Base-by-base conservation (phyloP, 164 flowering plant genomes). In the Magnolia kwangsiensis region DNA sequence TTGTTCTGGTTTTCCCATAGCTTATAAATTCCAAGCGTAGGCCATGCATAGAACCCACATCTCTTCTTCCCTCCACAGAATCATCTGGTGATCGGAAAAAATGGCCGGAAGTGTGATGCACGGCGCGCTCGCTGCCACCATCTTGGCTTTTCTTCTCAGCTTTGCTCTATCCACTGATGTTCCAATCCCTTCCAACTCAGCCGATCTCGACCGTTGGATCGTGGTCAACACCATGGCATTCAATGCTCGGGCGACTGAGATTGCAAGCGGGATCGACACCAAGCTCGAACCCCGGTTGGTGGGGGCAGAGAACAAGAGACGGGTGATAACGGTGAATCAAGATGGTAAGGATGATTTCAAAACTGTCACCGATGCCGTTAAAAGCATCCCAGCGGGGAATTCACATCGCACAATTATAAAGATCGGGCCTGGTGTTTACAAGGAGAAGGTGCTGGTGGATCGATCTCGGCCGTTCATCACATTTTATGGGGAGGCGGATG, bases 341-440 rank as follows among this genome's bases (percentile, higher is more conserved):
- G 86, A 84, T 37, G 94, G 97, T 0, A 75, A 75, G 8, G 94
- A 93, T 4, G 84, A 89, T 14, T 92, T 90, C 82, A 86, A 82
- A 79, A 89, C 92, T 0, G 31, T 92, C 0, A 72, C 78, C 0
- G 92, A 83, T 0, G 97, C 97, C 51, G 19, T 92, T 3, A 79
- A 81, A 0, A 89, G 89, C 77, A 63, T 92, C 29, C 89, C 91
- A 0, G 16, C 67, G 0, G 87, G 84, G 51, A 92, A 88, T 51
- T 68, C 77, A 2, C 65, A 76, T 0, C 84, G 93, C 0, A 82
- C 84, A 1, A 79, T 90, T 3, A 21, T 92, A 0, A 51, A 29
- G 8, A 84, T 92, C 21, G 94, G 85, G 0, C 76, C 79, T 0
- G 94, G 94, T 13, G 82, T 23, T 1, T 90, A 89, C 63, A 45